Evolutionary conservation across 495 filamentous ascomycete genomes (phyloP), one percentile per base, ranked within the genome.

Genomic region (Cudoniella acicularis): DNA sequence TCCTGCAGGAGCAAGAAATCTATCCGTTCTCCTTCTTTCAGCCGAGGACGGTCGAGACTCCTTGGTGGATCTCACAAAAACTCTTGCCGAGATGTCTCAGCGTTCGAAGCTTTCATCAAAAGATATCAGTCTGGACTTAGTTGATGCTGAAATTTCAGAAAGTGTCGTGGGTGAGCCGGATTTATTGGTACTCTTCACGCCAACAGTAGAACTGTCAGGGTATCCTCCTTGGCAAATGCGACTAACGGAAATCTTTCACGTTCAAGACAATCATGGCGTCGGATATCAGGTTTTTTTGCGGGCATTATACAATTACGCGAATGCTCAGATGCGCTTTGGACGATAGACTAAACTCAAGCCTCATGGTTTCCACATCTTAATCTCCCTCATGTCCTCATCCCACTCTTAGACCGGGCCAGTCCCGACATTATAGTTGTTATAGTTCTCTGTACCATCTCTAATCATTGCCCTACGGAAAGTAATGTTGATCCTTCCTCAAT

Each of bases 211-310:
- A 64, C 74, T 98, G 47, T 87, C 90, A 52, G 93, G 93, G 8
- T 98, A 97, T 72, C 94, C 94, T 23, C 94, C 94, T 1, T 98
- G 94, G 94, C 94, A 96, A 71, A 79, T 97, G 48, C 79, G 94
- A 36, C 73, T 98, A 60, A 97, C 93, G 1, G 94, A 98, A 79
- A 97, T 98, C 59, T 96, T 89, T 69, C 80, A 87, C 63, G 76
- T 87, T 16, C 78, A 77, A 59, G 88, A 91, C 64, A 86, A 89
- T 69, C 73, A 80, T 26, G 85, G 84, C 0, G 93, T 98, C 16
- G 92, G 89, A 53, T 98, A 98, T 71, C 92, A 96, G 68, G 87
- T 95, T 10, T 98, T 98, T 67, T 80, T 96, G 52, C 74, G 88
- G 42, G 92, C 85, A 1, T 70, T 98, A 66, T 86, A 89, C 72